phyloP scores from a whole-genome alignment of 2,329 filamentous ascomycete species.

The Curvularia sp. region DNA sequence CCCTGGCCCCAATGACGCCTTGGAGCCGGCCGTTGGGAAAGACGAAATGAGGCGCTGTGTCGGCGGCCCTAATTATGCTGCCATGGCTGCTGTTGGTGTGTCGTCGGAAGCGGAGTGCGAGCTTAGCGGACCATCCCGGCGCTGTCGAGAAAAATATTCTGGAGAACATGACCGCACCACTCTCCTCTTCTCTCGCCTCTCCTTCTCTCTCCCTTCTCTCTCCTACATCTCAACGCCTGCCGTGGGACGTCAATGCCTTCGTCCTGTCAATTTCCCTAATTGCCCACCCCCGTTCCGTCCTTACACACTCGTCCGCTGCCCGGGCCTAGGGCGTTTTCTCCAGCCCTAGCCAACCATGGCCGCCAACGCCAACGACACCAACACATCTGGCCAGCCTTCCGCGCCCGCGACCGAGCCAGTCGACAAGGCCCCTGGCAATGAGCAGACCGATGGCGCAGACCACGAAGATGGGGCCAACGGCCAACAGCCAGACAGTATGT shows the following conservation, averaged over 20 bases:
- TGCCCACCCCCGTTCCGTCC: slow-evolving; percentile 32
- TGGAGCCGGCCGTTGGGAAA: not conserved
- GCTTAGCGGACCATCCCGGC: slow-evolving; percentile 34
- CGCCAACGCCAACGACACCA: slow-evolving; percentile 48
- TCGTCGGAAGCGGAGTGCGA: slow-evolving; percentile 24
- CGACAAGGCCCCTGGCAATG: slow-evolving; percentile 2
- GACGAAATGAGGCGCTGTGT: slow-evolving; percentile 12
- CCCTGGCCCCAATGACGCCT: not conserved
- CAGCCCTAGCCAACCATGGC: slow-evolving; percentile 39
- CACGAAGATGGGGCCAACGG: slow-evolving; percentile 38
- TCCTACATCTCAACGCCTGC: slow-evolving; percentile 27
- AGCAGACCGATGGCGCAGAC: slow-evolving; percentile 18
- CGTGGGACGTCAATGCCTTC: slow-evolving; percentile 47
- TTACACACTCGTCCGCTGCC: slow-evolving; percentile 32
- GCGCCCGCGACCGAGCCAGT: slow-evolving; percentile 18
- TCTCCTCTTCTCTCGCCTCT: slow-evolving; percentile 5
- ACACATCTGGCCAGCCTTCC: slow-evolving; percentile 46
- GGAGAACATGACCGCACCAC: slow-evolving; percentile 21
- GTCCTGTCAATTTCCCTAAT: slow-evolving; percentile 39
- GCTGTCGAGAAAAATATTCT: slow-evolving; percentile 40
- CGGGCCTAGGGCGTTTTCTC: slow-evolving; percentile 23
- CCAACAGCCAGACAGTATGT: slow-evolving; percentile 45
- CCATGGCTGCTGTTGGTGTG: slow-evolving; percentile 5
- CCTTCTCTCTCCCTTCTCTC: not conserved
- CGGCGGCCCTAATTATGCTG: slow-evolving; percentile 8